Base-by-base conservation (phyloP, 805 yeast species). In the Lachancea dasiensis region DNA sequence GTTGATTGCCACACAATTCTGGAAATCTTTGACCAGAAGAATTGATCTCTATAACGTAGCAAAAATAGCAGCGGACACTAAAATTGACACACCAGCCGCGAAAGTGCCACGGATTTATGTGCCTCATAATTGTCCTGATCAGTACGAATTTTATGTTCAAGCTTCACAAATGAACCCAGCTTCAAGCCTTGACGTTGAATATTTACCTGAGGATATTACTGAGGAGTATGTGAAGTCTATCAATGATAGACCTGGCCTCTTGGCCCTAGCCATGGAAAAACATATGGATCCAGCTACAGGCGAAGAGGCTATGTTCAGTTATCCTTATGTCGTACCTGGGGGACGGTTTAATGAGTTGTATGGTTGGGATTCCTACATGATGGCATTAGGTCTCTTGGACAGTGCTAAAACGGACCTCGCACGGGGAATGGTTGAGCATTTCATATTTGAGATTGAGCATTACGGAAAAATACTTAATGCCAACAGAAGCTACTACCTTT, bases 341-440 rank as follows among this genome's bases (percentile, higher is more conserved):
- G 97, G 98, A 16, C 69, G 98, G 46, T 90, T 90, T 63, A 92
- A 92, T 64, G 98, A 90, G 63, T 72, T 87, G 41, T 90, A 92
- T 54, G 98, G 97, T 11, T 90, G 98, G 98, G 98, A 90, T 60
- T 86, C 96, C 2, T 90, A 92, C 56, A 84, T 92, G 81, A 87
- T 81, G 56, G 75, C 92, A 0, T 61, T 87, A 17, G 98, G 97
- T 1, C 68, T 92, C 28, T 58, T 92, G 18, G 71, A 74, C 19
- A 82, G 83, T 52, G 74, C 72, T 27, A 70, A 77, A 35, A 60
- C 77, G 15, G 83, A 79, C 27, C 69, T 89, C 23, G 90, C 95
- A 6, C 69, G 79, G 49, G 95, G 95, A 0, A 86, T 90, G 90
- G 85, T 89, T 9, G 89, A 82, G 56, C 89, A 90, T 61, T 89